phyloP scores from a whole-genome alignment of 257 asterid species.

The Linderniella brevidens region DNA sequence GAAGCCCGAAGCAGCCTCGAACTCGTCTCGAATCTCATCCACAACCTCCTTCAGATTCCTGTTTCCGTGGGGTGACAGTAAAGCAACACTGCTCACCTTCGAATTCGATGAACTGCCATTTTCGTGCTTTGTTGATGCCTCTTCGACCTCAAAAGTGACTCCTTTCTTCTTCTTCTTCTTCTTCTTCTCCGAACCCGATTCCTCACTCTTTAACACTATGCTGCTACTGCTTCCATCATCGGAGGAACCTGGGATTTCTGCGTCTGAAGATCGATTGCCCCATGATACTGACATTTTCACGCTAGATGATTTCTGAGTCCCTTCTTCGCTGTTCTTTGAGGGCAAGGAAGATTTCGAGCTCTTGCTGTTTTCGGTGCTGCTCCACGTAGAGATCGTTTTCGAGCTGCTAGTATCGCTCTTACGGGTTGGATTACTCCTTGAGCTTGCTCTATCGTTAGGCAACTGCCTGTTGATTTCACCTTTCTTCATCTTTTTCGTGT shows the following conservation, averaged over 20 bases:
- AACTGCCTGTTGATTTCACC: no score
- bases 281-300: constrained; percentile 12
- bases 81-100: constrained; percentile 39
- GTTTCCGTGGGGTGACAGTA: constrained; percentile 52
- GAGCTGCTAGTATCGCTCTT: no score
- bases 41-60: constrained; percentile 81
- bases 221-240: constrained; percentile 52
- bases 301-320: no score
- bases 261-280: constrained; percentile 8
- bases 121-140: constrained; percentile 35
- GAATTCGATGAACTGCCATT: constrained; percentile 26
- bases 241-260: constrained; percentile 10
- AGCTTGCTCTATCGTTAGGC: no score
- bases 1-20: constrained; percentile 59
- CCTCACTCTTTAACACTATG: constrained; percentile 36
- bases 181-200: constrained; percentile 43
- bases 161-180: constrained; percentile 31
- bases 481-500: constrained; percentile 10
- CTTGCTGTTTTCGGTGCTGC: no score
- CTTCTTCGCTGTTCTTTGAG: no score
- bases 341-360: no score
- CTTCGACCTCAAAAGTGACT: constrained; percentile 80
- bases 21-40: constrained; percentile 83
- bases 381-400: no score
- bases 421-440: no score